Percentiles rank a stretch among this genome's conserved stretches.
These are phyloP conservation scores for Fragosphaeria purpurea DNA, from an alignment of 2,329 filamentous ascomycete genomes.

Conservation along the genomic window DNA sequence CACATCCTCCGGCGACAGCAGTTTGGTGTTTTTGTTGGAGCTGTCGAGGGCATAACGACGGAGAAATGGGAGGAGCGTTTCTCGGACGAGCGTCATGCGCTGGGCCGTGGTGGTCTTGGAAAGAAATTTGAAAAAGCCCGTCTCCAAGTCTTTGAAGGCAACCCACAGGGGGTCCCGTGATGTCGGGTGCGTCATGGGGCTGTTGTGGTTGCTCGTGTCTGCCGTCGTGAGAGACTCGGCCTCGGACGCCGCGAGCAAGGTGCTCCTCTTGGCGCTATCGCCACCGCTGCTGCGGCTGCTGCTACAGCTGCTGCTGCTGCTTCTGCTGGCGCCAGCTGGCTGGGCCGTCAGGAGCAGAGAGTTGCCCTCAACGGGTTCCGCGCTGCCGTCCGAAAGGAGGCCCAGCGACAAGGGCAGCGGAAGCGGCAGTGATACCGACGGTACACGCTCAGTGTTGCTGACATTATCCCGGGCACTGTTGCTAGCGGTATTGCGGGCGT, in stretches of 20 bases:
- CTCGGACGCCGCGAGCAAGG: slow-evolving; percentile 16
- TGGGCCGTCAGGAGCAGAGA: background rate
- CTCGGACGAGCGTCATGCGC: slow-evolving; percentile 66
- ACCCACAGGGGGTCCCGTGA: slow-evolving; percentile 45
- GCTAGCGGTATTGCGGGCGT: background rate
- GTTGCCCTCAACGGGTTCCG: background rate
- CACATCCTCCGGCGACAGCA: slow-evolving; percentile 66
- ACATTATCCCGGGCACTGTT: too few species aligned
- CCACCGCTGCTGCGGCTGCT: slow-evolving; percentile 13
- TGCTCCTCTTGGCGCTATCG: slow-evolving; percentile 16
- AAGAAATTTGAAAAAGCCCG: slow-evolving; percentile 48
- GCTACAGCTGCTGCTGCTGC: slow-evolving; percentile 2
- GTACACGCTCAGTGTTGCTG: background rate
- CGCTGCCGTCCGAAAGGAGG: slow-evolving; percentile 2
- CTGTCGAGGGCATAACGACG: slow-evolving; percentile 57
- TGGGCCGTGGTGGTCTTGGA: slow-evolving; percentile 58
- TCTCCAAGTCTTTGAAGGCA: slow-evolving; percentile 43
- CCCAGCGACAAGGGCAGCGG: slow-evolving; percentile 5
- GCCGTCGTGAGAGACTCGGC: slow-evolving; percentile 26
- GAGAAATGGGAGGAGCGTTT: slow-evolving; percentile 66
- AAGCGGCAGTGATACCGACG: background rate
- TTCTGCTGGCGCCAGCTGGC: background rate
- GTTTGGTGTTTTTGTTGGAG: slow-evolving; percentile 43
- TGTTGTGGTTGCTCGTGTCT: slow-evolving; percentile 29
- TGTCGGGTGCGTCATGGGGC: slow-evolving; percentile 29